Evolutionary conservation across 805 yeast genomes (phyloP), one percentile per base, ranked within the genome.

Genomic region (Nakazawaea holstii): DNA sequence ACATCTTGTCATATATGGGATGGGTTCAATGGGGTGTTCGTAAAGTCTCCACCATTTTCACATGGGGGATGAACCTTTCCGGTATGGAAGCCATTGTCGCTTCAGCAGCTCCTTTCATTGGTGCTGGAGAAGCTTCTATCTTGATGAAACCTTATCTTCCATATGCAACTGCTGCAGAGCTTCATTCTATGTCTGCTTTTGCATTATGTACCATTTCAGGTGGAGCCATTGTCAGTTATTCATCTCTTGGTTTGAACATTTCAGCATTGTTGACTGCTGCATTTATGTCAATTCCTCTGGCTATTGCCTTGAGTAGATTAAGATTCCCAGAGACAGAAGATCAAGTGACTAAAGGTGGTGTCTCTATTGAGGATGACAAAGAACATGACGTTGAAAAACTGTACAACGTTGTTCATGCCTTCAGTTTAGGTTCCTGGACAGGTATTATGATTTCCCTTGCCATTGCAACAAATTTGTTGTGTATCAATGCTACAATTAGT

Each of bases 71-170:
- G 69, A 65, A 70, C 49, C 74, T 78, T 24, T 72, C 80, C 28
- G 86, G 86, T 55, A 82, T 84, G 45, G 86, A 80, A 59, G 77
- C 84, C 26, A 76, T 79, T 41, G 80, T 79, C 28, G 82, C 84
- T 5, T 82, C 84, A 40, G 84, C 84, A 0, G 74, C 84, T 27
- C 86, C 86, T 6, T 80, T 80, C 61, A 70, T 80, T 53, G 86
- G 86, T 39, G 79, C 77, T 53, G 86, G 86, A 55, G 86, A 80
- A 64, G 71, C 79, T 46, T 84, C 84, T 6, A 74, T 80, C 52
- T 72, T 80, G 55, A 70, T 80, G 57, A 79, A 79, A 58, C 80
- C 79, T 45, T 76, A 79, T 52, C 59, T 80, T 55, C 83, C 82
- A 4, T 79, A 65, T 59, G 69, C 78, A 53, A 80, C 86, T 41